These are phyloP conservation scores for Tetrastigma voinierianum DNA, from an alignment of 164 flowering plant species.

Conservation along the genomic window DNA sequence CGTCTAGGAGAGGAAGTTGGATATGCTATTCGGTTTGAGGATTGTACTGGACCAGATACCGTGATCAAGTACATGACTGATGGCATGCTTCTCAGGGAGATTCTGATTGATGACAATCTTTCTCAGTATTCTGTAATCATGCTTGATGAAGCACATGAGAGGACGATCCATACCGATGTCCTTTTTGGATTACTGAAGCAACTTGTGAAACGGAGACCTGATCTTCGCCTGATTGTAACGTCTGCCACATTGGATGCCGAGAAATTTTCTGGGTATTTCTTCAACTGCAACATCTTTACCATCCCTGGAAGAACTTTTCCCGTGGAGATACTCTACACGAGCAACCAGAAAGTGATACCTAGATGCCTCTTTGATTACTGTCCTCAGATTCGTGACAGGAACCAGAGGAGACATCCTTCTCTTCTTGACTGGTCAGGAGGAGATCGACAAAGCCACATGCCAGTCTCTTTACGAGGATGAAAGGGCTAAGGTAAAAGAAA, in stretches of 20 bases:
- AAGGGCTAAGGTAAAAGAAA: constrained; percentile 80
- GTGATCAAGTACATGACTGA: constrained; percentile 98
- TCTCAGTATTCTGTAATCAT: constrained; percentile 89
- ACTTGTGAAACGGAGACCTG: constrained; percentile 69
- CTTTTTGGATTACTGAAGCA: constrained; percentile 80
- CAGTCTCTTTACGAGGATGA: constrained; percentile 94
- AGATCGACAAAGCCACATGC: constrained; percentile 91
- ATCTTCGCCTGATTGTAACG: constrained; percentile 82
- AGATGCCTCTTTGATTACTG: constrained; percentile 89
- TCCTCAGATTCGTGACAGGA: constrained; percentile 95
- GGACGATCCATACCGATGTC: constrained; percentile 88
- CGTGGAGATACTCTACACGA: constrained; percentile 90
- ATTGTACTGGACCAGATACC: constrained; percentile 97
- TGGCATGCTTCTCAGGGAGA: constrained; percentile 96
- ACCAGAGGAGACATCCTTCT: constrained; percentile 91
- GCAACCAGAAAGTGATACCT: constrained; percentile 91
- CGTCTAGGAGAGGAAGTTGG: constrained; percentile 94
- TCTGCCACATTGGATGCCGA: constrained; percentile 97
- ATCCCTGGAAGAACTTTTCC: constrained; percentile 96
- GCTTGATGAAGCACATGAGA: constrained; percentile 98
- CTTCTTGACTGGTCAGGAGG: constrained; percentile 94
- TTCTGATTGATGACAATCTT: constrained; percentile 81
- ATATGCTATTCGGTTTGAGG: constrained; percentile 93
- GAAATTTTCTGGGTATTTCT: constrained; percentile 92
- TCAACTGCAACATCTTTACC: constrained; percentile 81